Percentiles rank a stretch among this genome's conserved stretches.
Evolutionary conservation across 164 flowering plant genomes (phyloP).

Genomic region (Aristolochia contorta): DNA sequence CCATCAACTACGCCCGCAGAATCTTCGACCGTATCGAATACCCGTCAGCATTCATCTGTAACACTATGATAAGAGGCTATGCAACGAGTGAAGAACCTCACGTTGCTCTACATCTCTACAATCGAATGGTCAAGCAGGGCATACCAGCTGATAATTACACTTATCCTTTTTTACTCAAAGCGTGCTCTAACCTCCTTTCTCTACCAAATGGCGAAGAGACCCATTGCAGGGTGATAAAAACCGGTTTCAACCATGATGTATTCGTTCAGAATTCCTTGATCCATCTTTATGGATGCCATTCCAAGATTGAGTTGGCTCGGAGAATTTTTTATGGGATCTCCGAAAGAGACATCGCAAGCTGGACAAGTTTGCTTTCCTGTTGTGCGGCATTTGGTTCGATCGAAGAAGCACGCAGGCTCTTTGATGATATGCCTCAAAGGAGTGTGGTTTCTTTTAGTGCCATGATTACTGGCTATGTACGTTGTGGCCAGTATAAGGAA

Average conservation of each 20-base stretch:
- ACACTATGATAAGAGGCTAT: constrained; percentile 22
- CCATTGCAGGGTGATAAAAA: constrained; percentile 18
- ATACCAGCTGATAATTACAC: constrained; percentile 20
- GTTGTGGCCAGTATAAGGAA: constrained; percentile 15
- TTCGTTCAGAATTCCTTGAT: constrained; percentile 24
- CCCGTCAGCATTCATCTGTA: constrained; percentile 20
- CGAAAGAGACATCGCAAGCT: constrained; percentile 16
- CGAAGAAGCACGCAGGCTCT: constrained; percentile 17
- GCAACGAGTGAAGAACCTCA: constrained; percentile 12
- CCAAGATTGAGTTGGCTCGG: constrained; percentile 7
- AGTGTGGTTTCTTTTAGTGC: constrained; percentile 30
- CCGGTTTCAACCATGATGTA: constrained; percentile 14
- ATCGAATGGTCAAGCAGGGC: constrained; percentile 13
- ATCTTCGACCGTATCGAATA: constrained; percentile 11
- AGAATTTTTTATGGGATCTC: constrained; percentile 15
- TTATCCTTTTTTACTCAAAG: constrained; percentile 26
- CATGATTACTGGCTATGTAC: constrained; percentile 26
- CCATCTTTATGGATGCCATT: constrained; percentile 17
- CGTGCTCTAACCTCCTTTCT: constrained; percentile 15
- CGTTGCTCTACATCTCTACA: constrained; percentile 13
- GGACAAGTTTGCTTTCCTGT: constrained; percentile 25
- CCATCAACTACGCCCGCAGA: constrained; percentile 16
- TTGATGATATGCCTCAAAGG: constrained; percentile 30
- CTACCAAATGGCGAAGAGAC: constrained; percentile 14
- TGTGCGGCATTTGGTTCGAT: constrained; percentile 9